A percentile compares a stretch with the other conserved stretches of the same genome.
phyloP scores from a whole-genome alignment of 495 filamentous ascomycete species.

The Penicillium paradoxum region DNA sequence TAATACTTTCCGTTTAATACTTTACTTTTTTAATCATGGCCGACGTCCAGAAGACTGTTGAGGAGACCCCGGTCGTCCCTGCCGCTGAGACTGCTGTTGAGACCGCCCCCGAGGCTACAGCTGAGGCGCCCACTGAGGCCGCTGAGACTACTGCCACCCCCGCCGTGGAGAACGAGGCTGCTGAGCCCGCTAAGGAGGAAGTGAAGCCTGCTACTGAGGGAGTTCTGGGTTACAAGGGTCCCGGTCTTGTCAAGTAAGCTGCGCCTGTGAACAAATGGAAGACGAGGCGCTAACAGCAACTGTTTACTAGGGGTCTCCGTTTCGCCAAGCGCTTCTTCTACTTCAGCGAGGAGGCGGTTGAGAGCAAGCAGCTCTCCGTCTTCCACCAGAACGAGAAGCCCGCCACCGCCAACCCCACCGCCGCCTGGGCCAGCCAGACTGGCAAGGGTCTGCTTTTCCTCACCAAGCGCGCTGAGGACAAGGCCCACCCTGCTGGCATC shows the following conservation, averaged over 20 bases:
- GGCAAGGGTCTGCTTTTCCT: conserved; percentile 95
- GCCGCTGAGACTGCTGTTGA: conserved; percentile 34
- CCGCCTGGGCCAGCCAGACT: conserved; percentile 85
- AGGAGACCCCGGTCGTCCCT: conserved; percentile 42
- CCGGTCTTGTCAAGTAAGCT: conserved; percentile 86
- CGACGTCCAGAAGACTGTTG: conserved; percentile 46
- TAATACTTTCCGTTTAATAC: conserved; percentile 30
- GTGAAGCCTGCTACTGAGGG: conserved; percentile 60
- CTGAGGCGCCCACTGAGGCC: conserved; percentile 34
- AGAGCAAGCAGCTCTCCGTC: conserved; percentile 63
- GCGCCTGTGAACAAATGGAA: background rate
- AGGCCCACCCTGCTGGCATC: conserved; percentile 71
- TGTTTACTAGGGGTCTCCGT: conserved; percentile 50
- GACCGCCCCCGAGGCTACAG: conserved; percentile 31
- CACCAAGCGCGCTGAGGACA: conserved; percentile 79
- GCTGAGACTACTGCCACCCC: conserved; percentile 14
- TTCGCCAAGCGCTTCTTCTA: conserved; percentile 85
- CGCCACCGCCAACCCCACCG: conserved; percentile 65
- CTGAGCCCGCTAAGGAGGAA: conserved; percentile 49
- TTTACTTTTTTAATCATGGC: conserved; percentile 43
- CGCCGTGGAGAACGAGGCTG: conserved; percentile 33
- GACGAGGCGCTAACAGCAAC: background rate
- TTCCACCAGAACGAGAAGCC: conserved; percentile 88
- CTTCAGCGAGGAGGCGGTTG: conserved; percentile 78
- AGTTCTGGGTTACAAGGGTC: conserved; percentile 76